These are phyloP conservation scores for Pyrenochaeta sp. DNA, from an alignment of 2,329 filamentous ascomycete species.

Conservation along the genomic window DNA sequence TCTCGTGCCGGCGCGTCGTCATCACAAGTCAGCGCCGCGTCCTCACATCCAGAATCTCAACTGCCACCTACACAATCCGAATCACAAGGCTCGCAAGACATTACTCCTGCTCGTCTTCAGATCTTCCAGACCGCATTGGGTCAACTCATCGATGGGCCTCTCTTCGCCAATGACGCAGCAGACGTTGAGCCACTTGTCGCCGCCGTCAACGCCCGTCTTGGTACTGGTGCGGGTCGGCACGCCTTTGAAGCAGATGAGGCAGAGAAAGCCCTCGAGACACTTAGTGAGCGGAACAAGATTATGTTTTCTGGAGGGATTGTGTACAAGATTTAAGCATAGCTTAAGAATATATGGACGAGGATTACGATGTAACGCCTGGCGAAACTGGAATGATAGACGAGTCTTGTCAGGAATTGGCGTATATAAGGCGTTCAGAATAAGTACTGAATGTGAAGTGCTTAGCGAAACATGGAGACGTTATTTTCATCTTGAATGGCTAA, in stretches of 20 bases:
- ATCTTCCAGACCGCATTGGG: conserved; percentile 84
- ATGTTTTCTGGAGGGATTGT: conserved; percentile 69
- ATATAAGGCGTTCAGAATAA: too few species aligned
- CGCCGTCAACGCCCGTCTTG: conserved; percentile 79
- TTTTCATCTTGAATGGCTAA: too few species aligned
- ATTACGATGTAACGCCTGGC: too few species aligned
- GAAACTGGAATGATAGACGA: too few species aligned
- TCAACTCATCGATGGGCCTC: conserved; percentile 77
- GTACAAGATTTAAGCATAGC: conserved; percentile 54
- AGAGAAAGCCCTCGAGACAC: conserved; percentile 75
- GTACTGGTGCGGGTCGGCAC: conserved; percentile 63
- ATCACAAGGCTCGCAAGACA: conserved; percentile 54
- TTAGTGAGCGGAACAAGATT: conserved; percentile 87
- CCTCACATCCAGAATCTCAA: conserved; percentile 80
- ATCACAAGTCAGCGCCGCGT: conserved; percentile 76
- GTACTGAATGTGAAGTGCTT: too few species aligned
- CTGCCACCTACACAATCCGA: conserved; percentile 63
- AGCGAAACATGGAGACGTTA: too few species aligned
- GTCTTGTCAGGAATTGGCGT: too few species aligned
- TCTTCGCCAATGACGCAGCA: conserved; percentile 90
- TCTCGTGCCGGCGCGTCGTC: conserved; percentile 49
- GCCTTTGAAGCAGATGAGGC: conserved; percentile 77
- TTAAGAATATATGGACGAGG: too few species aligned
- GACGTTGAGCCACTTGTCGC: conserved; percentile 76
- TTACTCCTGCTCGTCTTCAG: conserved; percentile 70